Evolutionary conservation across 75 land plant genomes (phyloP), one percentile per base, ranked within the genome.

Genomic region (Picea sitchensis): DNA sequence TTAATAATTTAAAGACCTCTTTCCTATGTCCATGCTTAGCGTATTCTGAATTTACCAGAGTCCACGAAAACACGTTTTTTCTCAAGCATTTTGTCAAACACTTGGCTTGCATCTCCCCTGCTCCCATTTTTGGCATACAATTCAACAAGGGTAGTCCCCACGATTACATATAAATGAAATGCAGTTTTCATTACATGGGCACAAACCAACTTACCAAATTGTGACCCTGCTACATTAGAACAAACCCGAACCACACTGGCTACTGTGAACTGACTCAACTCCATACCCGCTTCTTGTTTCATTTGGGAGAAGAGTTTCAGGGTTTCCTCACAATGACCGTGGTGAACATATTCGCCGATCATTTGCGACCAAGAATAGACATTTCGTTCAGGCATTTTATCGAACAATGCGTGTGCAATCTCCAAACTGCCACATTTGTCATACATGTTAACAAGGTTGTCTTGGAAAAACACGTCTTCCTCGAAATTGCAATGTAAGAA

Each of bases 181-280:
- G 51, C 67, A 60, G 4, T 2, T 60, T 60, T 60, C 5, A 60
- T 14, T 14, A 60, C 2, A 74, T 0, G 13, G 41, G 21, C 31
- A 72, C 18, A 57, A 17, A 17, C 44, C 13, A 23, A 32, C 14
- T 17, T 58, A 59, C 61, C 44, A 20, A 78, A 67, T n/a, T 59
- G 32, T 86, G 82, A 32, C 90, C 84, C 61, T 82, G 17, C 0
- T 86, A 84, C 20, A 80, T 65, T 71, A 79, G 79, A 89, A 79
- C 96, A 93, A 9, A 87, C 80, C n/a, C 84, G 83, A 14, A 94
- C 59, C 17, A 90, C 23, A 67, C 82, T 87, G 7, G 85, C 79
- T 60, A 91, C 67, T 5, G 90, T 84, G 59, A 87, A 58, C 56
- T 83, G 57, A 79, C 81, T 81, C 4, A 87, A 85, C 61, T 0